These are phyloP conservation scores for Cordyceps cateniannulata DNA, from an alignment of 2,329 filamentous ascomycete genomes.

Conservation along the genomic window DNA sequence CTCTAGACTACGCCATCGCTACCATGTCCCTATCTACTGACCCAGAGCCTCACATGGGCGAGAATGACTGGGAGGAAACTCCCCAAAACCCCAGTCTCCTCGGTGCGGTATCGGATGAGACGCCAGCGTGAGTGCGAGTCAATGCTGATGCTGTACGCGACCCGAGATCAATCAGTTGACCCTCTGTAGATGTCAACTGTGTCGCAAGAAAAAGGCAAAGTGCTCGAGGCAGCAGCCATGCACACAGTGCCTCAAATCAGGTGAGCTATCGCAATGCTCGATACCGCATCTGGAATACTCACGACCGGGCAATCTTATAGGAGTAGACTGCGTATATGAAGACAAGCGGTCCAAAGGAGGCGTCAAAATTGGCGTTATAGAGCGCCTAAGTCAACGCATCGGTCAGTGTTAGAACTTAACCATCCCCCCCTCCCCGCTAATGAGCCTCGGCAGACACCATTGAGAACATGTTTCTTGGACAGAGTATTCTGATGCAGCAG, in stretches of 20 bases:
- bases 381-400: constrained; percentile 27
- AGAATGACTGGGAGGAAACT: neutral
- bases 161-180: neutral
- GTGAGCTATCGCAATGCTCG: constrained; percentile 17
- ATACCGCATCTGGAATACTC: neutral
- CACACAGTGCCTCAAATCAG: constrained; percentile 29
- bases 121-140: neutral
- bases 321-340: constrained; percentile 28
- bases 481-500: constrained; percentile 30
- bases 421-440: neutral
- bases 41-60: neutral
- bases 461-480: constrained; percentile 33
- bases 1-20: too few relatives aligned
- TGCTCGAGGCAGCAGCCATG: constrained; percentile 37
- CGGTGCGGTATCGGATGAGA: neutral
- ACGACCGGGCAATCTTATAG: constrained; percentile 4
- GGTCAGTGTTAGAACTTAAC: constrained; percentile 16
- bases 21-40: neutral
- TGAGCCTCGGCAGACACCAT: constrained; percentile 20
- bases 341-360: constrained; percentile 27
- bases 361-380: constrained; percentile 28
- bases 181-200: constrained; percentile 29
- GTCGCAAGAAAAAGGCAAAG: constrained; percentile 38
- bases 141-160: neutral
- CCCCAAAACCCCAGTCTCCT: neutral